Conservation (phyloP, 495 filamentous ascomycete species). For the Paragyromitra xinjiangensis region DNA sequence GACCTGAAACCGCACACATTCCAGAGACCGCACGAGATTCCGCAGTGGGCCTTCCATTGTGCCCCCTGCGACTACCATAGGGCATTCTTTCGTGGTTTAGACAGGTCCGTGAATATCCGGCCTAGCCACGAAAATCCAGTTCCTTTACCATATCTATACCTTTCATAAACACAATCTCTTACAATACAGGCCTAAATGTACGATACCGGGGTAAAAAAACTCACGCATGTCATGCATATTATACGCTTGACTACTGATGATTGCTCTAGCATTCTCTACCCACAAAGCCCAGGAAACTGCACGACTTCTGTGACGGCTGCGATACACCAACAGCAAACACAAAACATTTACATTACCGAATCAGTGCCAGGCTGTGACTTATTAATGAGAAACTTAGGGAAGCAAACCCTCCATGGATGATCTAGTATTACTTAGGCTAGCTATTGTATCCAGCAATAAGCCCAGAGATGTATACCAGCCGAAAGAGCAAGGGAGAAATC, state of each 20-base stretch:
- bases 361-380: no score
- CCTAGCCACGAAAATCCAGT: neutral
- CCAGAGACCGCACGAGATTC: neutral
- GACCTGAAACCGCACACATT: neutral
- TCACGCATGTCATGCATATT: neutral
- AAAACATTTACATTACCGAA: neutral
- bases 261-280: neutral
- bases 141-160: neutral
- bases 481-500: neutral
- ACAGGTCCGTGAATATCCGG: neutral
- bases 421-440: no score
- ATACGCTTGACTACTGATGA: neutral
- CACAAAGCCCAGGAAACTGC: neutral
- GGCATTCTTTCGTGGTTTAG: neutral
- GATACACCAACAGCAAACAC: neutral
- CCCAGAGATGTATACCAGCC: no score
- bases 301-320: neutral
- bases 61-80: neutral
- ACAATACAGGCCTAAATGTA: neutral
- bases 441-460: no score
- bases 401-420: no score
- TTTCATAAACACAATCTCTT: neutral
- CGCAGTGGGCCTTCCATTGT: neutral
- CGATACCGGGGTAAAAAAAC: neutral
- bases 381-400: no score